Percentiles rank a stretch among this genome's conserved stretches.
phyloP scores from a whole-genome alignment of 768 basidiomycete genomes.

The Jaapia argillacea region DNA sequence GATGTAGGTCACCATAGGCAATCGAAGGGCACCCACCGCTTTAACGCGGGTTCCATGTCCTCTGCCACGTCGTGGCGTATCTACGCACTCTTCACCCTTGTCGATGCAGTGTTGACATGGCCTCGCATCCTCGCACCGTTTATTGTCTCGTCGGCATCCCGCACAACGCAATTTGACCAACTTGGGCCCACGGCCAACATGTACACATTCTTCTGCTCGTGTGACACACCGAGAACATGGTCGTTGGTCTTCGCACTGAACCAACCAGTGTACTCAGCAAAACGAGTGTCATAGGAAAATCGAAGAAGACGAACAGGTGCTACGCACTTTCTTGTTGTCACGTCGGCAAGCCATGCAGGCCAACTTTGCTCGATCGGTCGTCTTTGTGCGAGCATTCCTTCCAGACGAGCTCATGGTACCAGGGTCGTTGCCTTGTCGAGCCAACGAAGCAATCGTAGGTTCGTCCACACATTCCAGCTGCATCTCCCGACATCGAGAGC shows the following conservation, averaged over 20 bases:
- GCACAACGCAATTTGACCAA: constrained; percentile 52
- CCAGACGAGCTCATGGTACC: not conserved
- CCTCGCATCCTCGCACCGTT: constrained; percentile 47
- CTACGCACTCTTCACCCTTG: constrained; percentile 35
- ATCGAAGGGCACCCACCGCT: constrained; percentile 29
- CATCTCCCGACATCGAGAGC: constrained; percentile 22
- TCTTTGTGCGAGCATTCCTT: constrained; percentile 16
- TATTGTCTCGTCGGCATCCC: constrained; percentile 43
- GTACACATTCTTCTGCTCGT: constrained; percentile 44
- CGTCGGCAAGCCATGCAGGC: constrained; percentile 52
- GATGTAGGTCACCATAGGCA: not conserved
- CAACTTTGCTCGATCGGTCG: constrained; percentile 41
- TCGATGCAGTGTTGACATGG: constrained; percentile 46
- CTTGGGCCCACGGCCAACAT: constrained; percentile 46
- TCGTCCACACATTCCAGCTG: constrained; percentile 39
- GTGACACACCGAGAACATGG: constrained; percentile 52
- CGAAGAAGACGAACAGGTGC: too few relatives aligned
- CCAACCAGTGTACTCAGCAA: not conserved
- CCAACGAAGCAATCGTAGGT: constrained; percentile 10
- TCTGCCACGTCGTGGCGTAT: constrained; percentile 35
- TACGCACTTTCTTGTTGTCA: constrained; percentile 53
- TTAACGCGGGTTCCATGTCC: constrained; percentile 55
- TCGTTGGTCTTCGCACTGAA: constrained; percentile 51
- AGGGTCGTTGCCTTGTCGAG: not conserved
- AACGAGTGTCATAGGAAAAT: not conserved